These are phyloP conservation scores for Lentinula sp. DNA, from an alignment of 768 basidiomycete genomes.

Conservation along the genomic window DNA sequence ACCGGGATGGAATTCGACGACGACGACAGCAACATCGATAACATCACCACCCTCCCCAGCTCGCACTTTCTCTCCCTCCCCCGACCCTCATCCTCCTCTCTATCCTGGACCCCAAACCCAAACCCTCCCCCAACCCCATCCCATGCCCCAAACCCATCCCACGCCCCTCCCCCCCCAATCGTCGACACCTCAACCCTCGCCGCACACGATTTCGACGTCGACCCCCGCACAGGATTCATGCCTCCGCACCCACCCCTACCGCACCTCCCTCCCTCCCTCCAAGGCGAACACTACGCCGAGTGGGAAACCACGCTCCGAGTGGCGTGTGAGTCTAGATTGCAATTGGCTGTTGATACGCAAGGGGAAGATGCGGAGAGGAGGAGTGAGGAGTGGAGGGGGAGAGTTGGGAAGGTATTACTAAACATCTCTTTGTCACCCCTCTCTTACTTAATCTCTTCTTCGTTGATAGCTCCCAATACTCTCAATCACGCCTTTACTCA, in stretches of 20 bases:
- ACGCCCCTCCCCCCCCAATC: constrained; percentile 16
- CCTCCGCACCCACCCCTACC: constrained; percentile 66
- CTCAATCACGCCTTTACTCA: constrained; percentile 34
- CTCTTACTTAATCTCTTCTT: not conserved
- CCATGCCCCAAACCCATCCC: constrained; percentile 27
- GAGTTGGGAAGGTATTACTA: constrained; percentile 40
- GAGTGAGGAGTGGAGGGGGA: constrained; percentile 48
- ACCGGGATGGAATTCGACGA: too few relatives aligned
- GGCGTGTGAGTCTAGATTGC: too few relatives aligned
- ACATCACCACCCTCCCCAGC: not conserved
- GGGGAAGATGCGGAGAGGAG: constrained; percentile 27
- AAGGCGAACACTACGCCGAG: constrained; percentile 38
- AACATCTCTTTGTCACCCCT: too few relatives aligned
- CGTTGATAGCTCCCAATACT: constrained; percentile 49
- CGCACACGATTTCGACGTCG: constrained; percentile 89
- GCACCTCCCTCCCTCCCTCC: constrained; percentile 47
- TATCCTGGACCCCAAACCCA: too few relatives aligned
- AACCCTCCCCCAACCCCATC: constrained; percentile 14
- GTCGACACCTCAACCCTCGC: constrained; percentile 61
- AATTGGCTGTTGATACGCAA: constrained; percentile 65
- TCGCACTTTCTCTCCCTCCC: constrained; percentile 28
- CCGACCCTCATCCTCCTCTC: constrained; percentile 16
- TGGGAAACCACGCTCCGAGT: constrained; percentile 4
- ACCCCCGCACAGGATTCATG: constrained; percentile 88
- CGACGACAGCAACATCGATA: too few relatives aligned